Percentiles rank a stretch among this genome's conserved stretches.
These are phyloP conservation scores for Colletotrichum sp. DNA, from an alignment of 2,329 filamentous ascomycete genomes.

Conservation along the genomic window DNA sequence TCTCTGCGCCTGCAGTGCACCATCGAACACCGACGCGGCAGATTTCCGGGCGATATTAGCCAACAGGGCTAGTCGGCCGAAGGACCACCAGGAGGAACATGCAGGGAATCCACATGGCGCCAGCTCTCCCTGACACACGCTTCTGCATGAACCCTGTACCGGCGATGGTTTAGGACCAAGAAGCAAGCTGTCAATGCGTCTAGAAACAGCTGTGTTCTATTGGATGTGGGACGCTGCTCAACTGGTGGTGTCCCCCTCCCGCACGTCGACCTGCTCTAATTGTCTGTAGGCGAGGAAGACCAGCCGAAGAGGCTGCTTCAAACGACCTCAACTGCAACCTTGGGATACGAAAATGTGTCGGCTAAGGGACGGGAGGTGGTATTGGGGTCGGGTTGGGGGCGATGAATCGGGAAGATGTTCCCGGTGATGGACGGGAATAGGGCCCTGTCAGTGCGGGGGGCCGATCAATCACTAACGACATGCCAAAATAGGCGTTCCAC, in stretches of 20 bases:
- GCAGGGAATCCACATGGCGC: neutral
- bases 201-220: neutral
- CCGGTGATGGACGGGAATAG: neutral
- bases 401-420: neutral
- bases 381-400: neutral
- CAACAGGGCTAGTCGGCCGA: neutral
- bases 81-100: neutral
- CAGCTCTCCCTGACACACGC: constrained; percentile 5
- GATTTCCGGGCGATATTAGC: neutral
- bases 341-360: neutral
- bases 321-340: neutral
- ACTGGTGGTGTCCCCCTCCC: neutral
- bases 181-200: constrained; percentile 5
- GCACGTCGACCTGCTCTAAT: neutral
- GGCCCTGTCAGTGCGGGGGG: constrained; percentile 7
- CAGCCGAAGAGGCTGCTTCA: neutral
- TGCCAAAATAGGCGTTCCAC: neutral
- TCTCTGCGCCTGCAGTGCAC: neutral
- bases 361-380: neutral
- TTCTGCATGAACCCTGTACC: constrained; percentile 13
- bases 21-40: neutral
- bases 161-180: neutral
- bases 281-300: neutral
- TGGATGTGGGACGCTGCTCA: neutral
- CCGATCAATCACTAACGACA: neutral